Evolutionary conservation across 2,329 filamentous ascomycete species (phyloP), one percentile per base, ranked within the genome.

Genomic region (Pezicula carpinea): DNA sequence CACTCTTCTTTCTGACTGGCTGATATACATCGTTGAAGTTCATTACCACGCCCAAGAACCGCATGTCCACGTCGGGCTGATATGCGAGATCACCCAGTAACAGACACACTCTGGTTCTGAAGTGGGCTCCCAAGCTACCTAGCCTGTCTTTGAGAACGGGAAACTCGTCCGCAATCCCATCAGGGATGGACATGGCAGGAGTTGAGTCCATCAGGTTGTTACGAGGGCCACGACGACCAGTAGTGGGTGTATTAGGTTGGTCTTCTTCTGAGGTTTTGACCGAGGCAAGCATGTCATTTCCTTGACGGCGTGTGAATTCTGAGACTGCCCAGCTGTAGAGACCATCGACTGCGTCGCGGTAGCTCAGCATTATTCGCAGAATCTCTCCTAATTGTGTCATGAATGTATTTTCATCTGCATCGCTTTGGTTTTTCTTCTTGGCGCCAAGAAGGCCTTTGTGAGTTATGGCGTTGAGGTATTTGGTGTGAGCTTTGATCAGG

Each of bases 1-100:
- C 38, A 22, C 18, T 44, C 42, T 60, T 82, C 64, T 83, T 79
- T 59, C 83, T 76, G 38, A 83, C 79, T 13, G 89, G 87, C 67
- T 88, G 80, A 67, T 97, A 97, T 21, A 95, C 87, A 64, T 97
- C 92, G 68, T 99, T 99, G 69, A 97, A 99, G 69, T 97, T 99
- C 89, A 99, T 97, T 34, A 93, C 88, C 39, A 97, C 90, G 33
- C 89, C 93, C 55, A 99, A 70, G 73, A 97, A 97, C 46, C 92
- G 79, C 83, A 99, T 89, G 66, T 99, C 93, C 43, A 91, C 84
- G 65, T 99, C 93, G 1, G 90, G 85, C 68, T 97, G 92, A 68
- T 95, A 92, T 7, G 89, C 87, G 53, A 99, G 67, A 65, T 99
- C 95, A 13, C 93, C 90, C 3, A 99, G 73, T 46, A 99, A 70